Conservation (phyloP, 176 grass and related monocot genomes). For the Stipa capillata region DNA sequence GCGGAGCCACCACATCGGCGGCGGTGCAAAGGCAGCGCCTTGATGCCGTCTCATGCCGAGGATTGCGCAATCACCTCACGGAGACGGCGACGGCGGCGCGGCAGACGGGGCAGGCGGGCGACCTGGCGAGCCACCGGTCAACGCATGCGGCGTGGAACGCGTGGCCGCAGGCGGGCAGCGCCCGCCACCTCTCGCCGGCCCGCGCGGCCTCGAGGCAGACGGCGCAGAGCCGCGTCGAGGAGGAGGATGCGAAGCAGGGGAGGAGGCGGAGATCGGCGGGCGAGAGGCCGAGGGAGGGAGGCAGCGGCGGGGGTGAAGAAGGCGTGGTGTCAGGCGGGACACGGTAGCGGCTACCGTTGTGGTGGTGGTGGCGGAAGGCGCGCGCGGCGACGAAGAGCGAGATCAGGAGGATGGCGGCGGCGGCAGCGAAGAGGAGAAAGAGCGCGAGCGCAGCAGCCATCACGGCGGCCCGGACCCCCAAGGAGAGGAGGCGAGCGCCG, state of each 20-base stretch:
- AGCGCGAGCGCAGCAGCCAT: conserved; percentile 60
- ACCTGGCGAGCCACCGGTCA: conserved; percentile 65
- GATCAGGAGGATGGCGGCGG: conserved; percentile 57
- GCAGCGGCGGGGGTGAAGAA: neutral
- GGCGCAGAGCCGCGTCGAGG: conserved; percentile 19
- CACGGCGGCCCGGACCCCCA: conserved; percentile 48
- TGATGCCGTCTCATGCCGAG: neutral
- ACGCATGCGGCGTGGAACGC: conserved; percentile 72
- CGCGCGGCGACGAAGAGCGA: conserved; percentile 49
- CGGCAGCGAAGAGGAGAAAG: conserved; percentile 68
- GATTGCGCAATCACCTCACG: neutral
- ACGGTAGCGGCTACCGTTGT: neutral
- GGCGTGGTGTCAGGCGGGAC: neutral
- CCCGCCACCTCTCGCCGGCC: conserved; percentile 54
- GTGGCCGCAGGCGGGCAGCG: conserved; percentile 54
- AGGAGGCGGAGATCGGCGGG: conserved; percentile 30
- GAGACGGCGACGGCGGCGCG: conserved; percentile 34
- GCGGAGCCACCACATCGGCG: neutral
- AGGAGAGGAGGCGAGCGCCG: conserved; percentile 50
- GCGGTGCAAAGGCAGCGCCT: neutral
- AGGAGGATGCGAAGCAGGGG: conserved; percentile 11
- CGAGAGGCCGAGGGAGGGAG: conserved; percentile 32
- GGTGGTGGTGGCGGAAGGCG: conserved; percentile 51
- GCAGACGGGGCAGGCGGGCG: conserved; percentile 72
- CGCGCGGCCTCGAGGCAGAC: conserved; percentile 58